Percentiles rank a stretch among this genome's conserved stretches.
phyloP scores from a whole-genome alignment of 225 moss, liverwort and hornwort genomes.

The Marchantia polymorpha region DNA sequence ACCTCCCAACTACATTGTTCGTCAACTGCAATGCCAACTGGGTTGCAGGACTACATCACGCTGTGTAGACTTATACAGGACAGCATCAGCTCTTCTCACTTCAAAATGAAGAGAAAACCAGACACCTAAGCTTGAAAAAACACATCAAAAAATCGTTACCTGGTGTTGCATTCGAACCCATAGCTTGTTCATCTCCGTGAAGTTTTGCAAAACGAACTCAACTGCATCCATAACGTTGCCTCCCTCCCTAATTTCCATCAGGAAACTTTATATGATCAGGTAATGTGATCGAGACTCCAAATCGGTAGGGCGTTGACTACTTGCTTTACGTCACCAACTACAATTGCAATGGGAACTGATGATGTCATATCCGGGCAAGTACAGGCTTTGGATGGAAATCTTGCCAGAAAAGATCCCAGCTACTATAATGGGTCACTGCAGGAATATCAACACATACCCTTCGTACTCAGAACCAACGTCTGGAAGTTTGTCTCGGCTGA shows the following conservation, averaged over 20 bases:
- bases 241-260: conserved; percentile 60
- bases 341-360: neutral
- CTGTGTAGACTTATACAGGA: neutral
- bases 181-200: conserved; percentile 99
- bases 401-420: neutral
- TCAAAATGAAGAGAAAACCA: neutral
- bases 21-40: too few relatives aligned
- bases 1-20: neutral
- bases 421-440: neutral
- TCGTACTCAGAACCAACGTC: conserved; percentile 88
- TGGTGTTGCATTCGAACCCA: conserved; percentile 99
- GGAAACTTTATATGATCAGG: neutral
- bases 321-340: neutral
- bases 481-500: conserved; percentile 90
- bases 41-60: too few relatives aligned
- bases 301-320: neutral
- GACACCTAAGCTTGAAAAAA: neutral
- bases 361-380: neutral
- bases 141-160: conserved; percentile 30
- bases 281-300: neutral
- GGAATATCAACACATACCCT: conserved; percentile 49
- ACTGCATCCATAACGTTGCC: conserved; percentile 93
- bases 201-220: conserved; percentile 95
- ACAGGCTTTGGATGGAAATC: neutral
- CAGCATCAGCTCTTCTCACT: neutral